Evolutionary conservation across 2,329 filamentous ascomycete genomes (phyloP).

Genomic region (Zasmidium angulare): DNA sequence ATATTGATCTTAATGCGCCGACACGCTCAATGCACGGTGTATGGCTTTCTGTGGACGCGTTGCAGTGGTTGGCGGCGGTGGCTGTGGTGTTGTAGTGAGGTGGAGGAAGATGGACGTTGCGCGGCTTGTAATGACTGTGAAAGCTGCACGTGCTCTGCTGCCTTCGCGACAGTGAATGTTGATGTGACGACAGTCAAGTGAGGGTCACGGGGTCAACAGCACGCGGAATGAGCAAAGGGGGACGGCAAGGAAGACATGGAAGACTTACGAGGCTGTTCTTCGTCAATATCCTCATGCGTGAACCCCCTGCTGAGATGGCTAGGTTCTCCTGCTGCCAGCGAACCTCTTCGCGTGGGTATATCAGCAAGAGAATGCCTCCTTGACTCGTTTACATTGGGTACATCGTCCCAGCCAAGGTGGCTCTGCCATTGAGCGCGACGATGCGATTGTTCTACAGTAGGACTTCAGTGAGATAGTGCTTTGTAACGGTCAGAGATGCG

Average conservation of each 20-base stretch:
- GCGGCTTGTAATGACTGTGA: slow-evolving; percentile 1
- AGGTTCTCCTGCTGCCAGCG: slow-evolving; percentile 30
- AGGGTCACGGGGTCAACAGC: background rate
- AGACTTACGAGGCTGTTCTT: slow-evolving; percentile 19
- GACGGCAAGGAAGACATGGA: background rate
- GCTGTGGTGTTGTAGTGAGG: background rate
- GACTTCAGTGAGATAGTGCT: slow-evolving; percentile 4
- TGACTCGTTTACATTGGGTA: slow-evolving; percentile 67
- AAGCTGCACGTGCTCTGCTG: slow-evolving; percentile 5
- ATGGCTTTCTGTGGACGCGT: background rate
- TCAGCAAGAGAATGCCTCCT: slow-evolving; percentile 74
- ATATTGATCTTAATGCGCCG: background rate
- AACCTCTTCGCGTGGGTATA: slow-evolving; percentile 38
- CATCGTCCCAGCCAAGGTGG: slow-evolving; percentile 63
- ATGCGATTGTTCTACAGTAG: slow-evolving; percentile 25
- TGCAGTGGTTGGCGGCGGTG: background rate
- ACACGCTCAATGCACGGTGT: background rate
- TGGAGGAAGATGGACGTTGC: background rate
- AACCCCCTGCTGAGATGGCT: slow-evolving; percentile 22
- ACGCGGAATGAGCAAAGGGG: background rate
- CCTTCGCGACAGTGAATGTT: slow-evolving; percentile 1
- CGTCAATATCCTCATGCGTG: slow-evolving; percentile 21
- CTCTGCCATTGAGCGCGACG: slow-evolving; percentile 63
- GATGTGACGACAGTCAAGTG: slow-evolving; percentile 1
- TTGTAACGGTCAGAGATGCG: background rate